Percentiles rank a stretch among this genome's conserved stretches.
Evolutionary conservation across 805 yeast genomes (phyloP).

Genomic region (Candida argentea): DNA sequence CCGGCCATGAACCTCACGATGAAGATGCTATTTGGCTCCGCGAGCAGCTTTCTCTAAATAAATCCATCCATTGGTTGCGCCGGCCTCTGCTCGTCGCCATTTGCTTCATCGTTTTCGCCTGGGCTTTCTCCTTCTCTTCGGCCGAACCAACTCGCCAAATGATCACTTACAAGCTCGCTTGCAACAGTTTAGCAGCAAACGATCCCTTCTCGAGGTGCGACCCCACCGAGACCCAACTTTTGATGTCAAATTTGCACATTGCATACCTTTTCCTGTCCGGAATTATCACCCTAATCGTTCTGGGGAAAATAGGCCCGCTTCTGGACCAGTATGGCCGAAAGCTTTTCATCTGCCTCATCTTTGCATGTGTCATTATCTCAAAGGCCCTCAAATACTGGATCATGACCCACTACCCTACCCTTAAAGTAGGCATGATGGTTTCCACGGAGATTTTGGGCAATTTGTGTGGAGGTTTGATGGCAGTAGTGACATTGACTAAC

Average conservation of each 20-base stretch:
- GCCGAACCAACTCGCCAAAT: constrained; percentile 33
- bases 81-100: constrained; percentile 50
- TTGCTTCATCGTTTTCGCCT: constrained; percentile 30
- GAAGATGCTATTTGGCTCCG: constrained; percentile 40
- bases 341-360: constrained; percentile 13
- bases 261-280: constrained; percentile 32
- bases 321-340: constrained; percentile 30
- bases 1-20: constrained; percentile 15
- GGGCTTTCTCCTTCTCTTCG: constrained; percentile 31
- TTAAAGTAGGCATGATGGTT: constrained; percentile 29
- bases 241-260: constrained; percentile 42
- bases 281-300: constrained; percentile 37
- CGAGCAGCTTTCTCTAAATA: constrained; percentile 37
- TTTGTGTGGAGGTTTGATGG: constrained; percentile 53
- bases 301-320: constrained; percentile 39
- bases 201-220: constrained; percentile 13
- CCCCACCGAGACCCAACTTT: constrained; percentile 23
- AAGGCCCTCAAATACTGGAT: constrained; percentile 13
- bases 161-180: constrained; percentile 20
- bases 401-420: constrained; percentile 15
- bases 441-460: constrained; percentile 36
- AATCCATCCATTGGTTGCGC: constrained; percentile 38
- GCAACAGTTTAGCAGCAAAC: constrained; percentile 3
- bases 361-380: constrained; percentile 13
- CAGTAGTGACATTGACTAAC: constrained; percentile 47